Base-by-base conservation (phyloP, 2,329 filamentous ascomycete genomes). In the Monilinia polystroma region DNA sequence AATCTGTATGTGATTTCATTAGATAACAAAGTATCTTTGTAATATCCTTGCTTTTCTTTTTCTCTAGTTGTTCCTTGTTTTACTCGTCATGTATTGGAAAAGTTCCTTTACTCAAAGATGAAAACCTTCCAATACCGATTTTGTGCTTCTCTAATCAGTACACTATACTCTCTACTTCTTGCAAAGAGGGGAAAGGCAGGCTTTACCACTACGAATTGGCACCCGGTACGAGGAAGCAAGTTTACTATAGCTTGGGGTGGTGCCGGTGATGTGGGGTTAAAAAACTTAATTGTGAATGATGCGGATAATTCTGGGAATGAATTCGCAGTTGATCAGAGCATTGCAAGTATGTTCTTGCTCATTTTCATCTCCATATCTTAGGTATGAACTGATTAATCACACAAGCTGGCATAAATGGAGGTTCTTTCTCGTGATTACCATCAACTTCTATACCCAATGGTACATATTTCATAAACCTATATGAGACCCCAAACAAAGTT, bases 191-290 rank as follows among this genome's bases (percentile, higher is more conserved):
- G 5, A 23, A 55, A n/a, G 12, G 41, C 29, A 18, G 29, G 29
- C 8, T 64, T 64, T 14, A 64, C 43, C 20, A 58, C 32, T 1
- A 49, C 26, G 8, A 58, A 26, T 2, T 64, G 53, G 62, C 23
- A 56, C 14, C 62, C 52, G 8, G 23, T 45, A 35, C 26, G 51
- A 26, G 62, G 52, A 7, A 45, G 6, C 16, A 55, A 45, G 12
- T 55, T 64, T 6, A 64, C 52, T 2, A 20, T 64, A 32, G 52
- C 52, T 20, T 64, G 52, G 52, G 47, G 51, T 47, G 52, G 62
- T 2, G 56, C 38, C 26, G 49, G 62, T 38, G 52, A 64, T 45
- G 38, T 23, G 23, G 62, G 52, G 2, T 29, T 35, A 11, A 55
- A 55, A 23, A 47, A 64, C 20, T 11, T 55, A 14, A 45, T 51